These are phyloP conservation scores for Dichotomocladium elegans DNA, from an alignment of 371 early-diverging fungal genomes.

Conservation along the genomic window DNA sequence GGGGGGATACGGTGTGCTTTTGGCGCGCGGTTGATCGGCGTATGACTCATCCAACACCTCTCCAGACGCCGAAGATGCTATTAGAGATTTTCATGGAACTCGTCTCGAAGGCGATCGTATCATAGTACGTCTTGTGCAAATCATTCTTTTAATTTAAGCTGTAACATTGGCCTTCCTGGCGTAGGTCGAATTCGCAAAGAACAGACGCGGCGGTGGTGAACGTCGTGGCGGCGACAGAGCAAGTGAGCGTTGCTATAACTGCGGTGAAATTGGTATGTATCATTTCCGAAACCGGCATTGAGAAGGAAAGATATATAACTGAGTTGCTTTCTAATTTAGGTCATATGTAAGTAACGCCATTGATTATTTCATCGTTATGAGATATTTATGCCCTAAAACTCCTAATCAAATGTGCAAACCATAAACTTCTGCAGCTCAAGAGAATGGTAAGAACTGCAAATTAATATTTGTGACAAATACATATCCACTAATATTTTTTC, in stretches of 20 bases:
- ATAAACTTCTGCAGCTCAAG: conserved; percentile 13
- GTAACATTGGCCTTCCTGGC: neutral
- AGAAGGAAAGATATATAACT: neutral
- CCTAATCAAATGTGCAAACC: no score
- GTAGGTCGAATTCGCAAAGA: conserved; percentile 18
- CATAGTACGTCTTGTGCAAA: conserved; percentile 14
- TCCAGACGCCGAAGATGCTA: conserved; percentile 76
- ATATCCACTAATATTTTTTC: neutral
- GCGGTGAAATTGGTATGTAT: conserved; percentile 33
- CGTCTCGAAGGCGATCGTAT: conserved; percentile 39
- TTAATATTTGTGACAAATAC: no score
- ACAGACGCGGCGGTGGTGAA: conserved; percentile 1
- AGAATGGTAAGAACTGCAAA: conserved; percentile 28
- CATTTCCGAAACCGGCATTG: neutral
- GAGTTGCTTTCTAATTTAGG: conserved; percentile 15
- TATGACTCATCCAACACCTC: no score
- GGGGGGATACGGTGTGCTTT: no score
- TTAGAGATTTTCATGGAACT: conserved; percentile 63
- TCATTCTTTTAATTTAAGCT: neutral
- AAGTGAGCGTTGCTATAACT: conserved; percentile 38
- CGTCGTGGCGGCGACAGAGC: neutral
- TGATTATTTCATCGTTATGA: no score
- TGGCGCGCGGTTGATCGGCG: no score
- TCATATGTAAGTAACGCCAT: conserved; percentile 34
- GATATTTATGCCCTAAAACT: no score